phyloP scores from a whole-genome alignment of 2,329 filamentous ascomycete species.

The Penicillium corylophilum region DNA sequence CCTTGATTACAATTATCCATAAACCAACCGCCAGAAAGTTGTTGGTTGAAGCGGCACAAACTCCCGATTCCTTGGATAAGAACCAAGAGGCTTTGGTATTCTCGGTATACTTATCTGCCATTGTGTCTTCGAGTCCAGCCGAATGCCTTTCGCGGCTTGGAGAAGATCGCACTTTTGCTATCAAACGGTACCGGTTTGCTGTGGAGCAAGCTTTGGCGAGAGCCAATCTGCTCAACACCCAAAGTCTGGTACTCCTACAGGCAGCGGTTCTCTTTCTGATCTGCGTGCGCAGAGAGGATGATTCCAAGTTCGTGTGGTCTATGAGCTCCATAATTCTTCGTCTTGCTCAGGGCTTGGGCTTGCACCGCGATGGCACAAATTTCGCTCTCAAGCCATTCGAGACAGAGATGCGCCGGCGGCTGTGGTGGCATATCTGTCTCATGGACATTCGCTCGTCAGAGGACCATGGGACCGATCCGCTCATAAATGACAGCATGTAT shows the following conservation, averaged over 20 bases:
- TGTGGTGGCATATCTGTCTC: conserved; percentile 53
- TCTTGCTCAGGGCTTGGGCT: conserved; percentile 46
- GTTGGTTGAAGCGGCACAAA: conserved; percentile 51
- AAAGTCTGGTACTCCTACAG: conserved; percentile 62
- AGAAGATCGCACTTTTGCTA: conserved; percentile 50
- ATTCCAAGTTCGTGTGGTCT: conserved; percentile 45
- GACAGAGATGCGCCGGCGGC: conserved; percentile 52
- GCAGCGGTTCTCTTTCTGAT: conserved; percentile 63
- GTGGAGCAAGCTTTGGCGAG: conserved; percentile 63
- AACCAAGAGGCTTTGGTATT: conserved; percentile 59
- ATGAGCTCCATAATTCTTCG: conserved; percentile 44
- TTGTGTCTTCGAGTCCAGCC: conserved; percentile 44
- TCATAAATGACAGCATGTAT: conserved; percentile 45
- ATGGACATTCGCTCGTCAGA: conserved; percentile 52
- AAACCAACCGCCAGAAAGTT: conserved; percentile 54
- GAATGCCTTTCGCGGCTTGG: conserved; percentile 49
- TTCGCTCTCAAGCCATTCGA: conserved; percentile 51
- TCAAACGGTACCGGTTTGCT: conserved; percentile 61
- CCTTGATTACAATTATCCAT: conserved; percentile 61
- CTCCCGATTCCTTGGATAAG: conserved; percentile 53
- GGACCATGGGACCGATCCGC: conserved; percentile 50
- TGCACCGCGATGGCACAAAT: conserved; percentile 52
- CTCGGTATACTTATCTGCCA: conserved; percentile 60
- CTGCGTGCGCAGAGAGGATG: conserved; percentile 42
- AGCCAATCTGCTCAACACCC: conserved; percentile 62